Evolutionary conservation across 352 stramenopile genomes (phyloP).

Genomic region (Phytophthora pistaciae): DNA sequence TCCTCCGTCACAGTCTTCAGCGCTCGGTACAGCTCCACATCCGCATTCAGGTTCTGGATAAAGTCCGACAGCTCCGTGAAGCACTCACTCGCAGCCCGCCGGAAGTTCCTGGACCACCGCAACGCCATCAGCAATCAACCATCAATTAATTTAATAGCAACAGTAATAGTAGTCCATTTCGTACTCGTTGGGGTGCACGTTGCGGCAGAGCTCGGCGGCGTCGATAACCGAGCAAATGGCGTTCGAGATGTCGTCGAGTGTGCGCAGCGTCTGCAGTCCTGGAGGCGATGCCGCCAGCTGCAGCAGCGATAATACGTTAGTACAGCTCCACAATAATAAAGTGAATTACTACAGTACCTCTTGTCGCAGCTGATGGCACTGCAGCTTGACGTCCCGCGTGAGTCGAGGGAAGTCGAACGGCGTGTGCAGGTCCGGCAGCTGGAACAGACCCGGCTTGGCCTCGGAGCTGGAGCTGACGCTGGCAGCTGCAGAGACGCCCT

Average conservation of each 20-base stretch:
- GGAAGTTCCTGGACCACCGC: slow-evolving; percentile 65
- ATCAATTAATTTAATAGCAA: neutral
- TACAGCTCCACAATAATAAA: neutral
- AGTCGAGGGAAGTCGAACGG: slow-evolving; percentile 72
- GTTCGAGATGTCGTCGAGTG: slow-evolving; percentile 96
- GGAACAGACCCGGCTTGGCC: slow-evolving; percentile 67
- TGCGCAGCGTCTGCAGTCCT: slow-evolving; percentile 73
- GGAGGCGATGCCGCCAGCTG: slow-evolving; percentile 65
- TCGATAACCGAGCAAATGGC: slow-evolving; percentile 97
- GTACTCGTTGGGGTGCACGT: slow-evolving; percentile 91
- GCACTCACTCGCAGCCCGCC: slow-evolving; percentile 83
- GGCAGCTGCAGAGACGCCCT: slow-evolving; percentile 14
- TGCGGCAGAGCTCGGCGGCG: slow-evolving; percentile 95
- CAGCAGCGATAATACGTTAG: slow-evolving; percentile 14
- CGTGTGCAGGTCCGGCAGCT: slow-evolving; percentile 65
- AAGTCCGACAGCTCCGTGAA: slow-evolving; percentile 95
- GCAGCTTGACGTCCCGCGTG: slow-evolving; percentile 61
- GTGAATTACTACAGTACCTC: slow-evolving; percentile 40
- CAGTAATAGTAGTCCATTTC: neutral
- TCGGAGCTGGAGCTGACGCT: slow-evolving; percentile 21
- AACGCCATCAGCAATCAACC: neutral
- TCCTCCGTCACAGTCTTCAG: slow-evolving; percentile 80
- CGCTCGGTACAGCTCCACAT: slow-evolving; percentile 91
- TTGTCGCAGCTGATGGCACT: slow-evolving; percentile 67
- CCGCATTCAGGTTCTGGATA: slow-evolving; percentile 95